Conservation (phyloP, 345 rosid species). For the Citrus australasica region DNA sequence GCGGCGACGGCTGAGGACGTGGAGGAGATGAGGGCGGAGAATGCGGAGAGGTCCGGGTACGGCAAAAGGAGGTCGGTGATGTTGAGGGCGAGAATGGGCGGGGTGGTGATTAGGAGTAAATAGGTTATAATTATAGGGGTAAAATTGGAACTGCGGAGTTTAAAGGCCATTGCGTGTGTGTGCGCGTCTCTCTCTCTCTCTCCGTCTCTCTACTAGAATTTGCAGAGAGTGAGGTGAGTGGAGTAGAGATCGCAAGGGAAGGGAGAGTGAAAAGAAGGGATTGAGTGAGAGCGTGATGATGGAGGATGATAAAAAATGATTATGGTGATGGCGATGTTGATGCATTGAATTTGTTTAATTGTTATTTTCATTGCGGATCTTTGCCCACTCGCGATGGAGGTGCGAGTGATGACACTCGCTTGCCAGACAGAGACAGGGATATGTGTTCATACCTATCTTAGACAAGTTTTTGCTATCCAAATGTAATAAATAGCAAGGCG, state of each 20-base stretch:
- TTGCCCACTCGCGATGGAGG: background rate
- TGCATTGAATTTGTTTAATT: background rate
- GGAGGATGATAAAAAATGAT: conserved; percentile 4
- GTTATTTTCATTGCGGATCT: background rate
- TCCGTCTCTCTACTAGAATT: background rate
- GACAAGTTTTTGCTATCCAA: background rate
- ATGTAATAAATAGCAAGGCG: background rate
- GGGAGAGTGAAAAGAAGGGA: background rate
- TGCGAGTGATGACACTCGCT: background rate
- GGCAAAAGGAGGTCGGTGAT: conserved; percentile 67
- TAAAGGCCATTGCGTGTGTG: conserved; percentile 27
- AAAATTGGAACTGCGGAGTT: conserved; percentile 36
- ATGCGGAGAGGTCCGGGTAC: conserved; percentile 53
- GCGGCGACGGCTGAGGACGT: conserved; percentile 41
- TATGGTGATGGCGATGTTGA: conserved; percentile 9
- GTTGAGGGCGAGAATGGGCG: conserved; percentile 46
- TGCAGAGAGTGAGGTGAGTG: conserved; percentile 11
- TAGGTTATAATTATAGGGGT: conserved; percentile 36
- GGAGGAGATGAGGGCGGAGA: conserved; percentile 47
- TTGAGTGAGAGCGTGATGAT: background rate
- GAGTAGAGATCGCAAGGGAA: background rate
- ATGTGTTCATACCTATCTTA: background rate
- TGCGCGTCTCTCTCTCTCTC: background rate
- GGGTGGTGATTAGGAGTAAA: conserved; percentile 34
- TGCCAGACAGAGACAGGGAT: background rate